Evolutionary conservation across 768 basidiomycete genomes (phyloP), one percentile per base, ranked within the genome.

Genomic region (Suillus placidus): DNA sequence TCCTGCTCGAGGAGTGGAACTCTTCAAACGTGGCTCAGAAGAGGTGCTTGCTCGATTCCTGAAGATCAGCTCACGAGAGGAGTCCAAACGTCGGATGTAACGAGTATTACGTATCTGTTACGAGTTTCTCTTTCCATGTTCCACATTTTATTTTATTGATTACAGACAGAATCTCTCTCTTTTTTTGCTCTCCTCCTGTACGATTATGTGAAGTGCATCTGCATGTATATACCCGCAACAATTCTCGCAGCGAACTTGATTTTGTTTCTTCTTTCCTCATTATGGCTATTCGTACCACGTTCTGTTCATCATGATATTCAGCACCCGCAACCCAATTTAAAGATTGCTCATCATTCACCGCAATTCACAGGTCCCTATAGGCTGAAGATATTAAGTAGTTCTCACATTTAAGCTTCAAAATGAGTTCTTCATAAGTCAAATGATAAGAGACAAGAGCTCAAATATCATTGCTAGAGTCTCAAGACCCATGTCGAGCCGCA

Each of bases 11-110:
- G 90, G 89, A 52, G 88, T 95, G 3, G 94, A 96, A 66, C 71
- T 91, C 47, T 94, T 95, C 79, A 95, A 94, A 76, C 87, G 86
- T 61, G 90, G 90, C 16, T 94, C 93, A 2, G 94, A 96, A 75
- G 91, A 95, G 71, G 93, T 95, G 32, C 81, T 96, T 35, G 87
- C 91, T 12, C 82, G 91, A 57, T 95, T 96, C 77, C 79, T 95
- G 80, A 90, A 86, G 72, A 88, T 90, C 85, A 87, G 89, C 26
- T 85, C 88, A 57, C 89, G 86, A 83, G 89, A 89, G 65, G 84
- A 87, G 34, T 86, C 87, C 57, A 74, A 35, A 12, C 49, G 49
- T 52, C 64, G 54, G 18, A 38, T 49, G 10, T 55, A 65, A 42
- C 23, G 63, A 34, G n/a, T 62, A 35, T 62, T 61, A 57, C 32